Evolutionary conservation across 108 stramenopile genomes (phyloP).

Genomic region (Stephanodiscus triporus): DNA sequence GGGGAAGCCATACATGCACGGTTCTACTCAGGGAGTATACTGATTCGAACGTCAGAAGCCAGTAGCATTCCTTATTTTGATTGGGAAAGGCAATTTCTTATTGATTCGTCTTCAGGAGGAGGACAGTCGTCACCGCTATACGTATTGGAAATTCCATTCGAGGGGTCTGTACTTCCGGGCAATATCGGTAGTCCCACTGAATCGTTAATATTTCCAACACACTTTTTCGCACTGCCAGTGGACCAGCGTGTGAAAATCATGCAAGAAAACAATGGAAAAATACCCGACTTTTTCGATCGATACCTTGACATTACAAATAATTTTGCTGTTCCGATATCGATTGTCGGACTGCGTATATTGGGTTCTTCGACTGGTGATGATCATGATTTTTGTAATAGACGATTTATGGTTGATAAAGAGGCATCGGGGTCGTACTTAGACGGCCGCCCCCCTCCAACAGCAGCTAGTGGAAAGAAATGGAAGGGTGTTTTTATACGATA

Average conservation of each 20-base stretch:
- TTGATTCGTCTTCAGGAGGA: slow-evolving; percentile 8
- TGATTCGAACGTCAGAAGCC: slow-evolving; percentile 16
- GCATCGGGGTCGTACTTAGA: not conserved
- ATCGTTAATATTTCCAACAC: slow-evolving; percentile 37
- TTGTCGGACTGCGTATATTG: slow-evolving; percentile 20
- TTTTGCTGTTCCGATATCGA: slow-evolving; percentile 42
- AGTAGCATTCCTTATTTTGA: slow-evolving; percentile 4
- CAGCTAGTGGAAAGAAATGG: slow-evolving; percentile 23
- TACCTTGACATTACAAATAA: slow-evolving; percentile 38
- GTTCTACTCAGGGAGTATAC: slow-evolving; percentile 37
- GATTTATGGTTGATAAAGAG: slow-evolving; percentile 23
- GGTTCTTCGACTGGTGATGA: slow-evolving; percentile 11
- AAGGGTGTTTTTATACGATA: slow-evolving; percentile 36
- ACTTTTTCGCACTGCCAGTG: slow-evolving; percentile 22
- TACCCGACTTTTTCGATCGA: slow-evolving; percentile 37
- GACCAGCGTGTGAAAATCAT: slow-evolving; percentile 15
- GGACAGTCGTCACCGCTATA: not conserved
- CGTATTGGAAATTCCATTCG: slow-evolving; percentile 31
- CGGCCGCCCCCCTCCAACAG: slow-evolving; percentile 5
- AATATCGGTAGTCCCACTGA: slow-evolving; percentile 38
- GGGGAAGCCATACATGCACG: slow-evolving; percentile 12
- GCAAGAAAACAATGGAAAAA: slow-evolving; percentile 10
- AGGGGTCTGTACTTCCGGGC: slow-evolving; percentile 35
- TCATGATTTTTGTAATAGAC: slow-evolving; percentile 17
- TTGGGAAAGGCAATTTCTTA: slow-evolving; percentile 31